phyloP scores from a whole-genome alignment of 768 basidiomycete species.

The Leucosporidium creatinivorum region DNA sequence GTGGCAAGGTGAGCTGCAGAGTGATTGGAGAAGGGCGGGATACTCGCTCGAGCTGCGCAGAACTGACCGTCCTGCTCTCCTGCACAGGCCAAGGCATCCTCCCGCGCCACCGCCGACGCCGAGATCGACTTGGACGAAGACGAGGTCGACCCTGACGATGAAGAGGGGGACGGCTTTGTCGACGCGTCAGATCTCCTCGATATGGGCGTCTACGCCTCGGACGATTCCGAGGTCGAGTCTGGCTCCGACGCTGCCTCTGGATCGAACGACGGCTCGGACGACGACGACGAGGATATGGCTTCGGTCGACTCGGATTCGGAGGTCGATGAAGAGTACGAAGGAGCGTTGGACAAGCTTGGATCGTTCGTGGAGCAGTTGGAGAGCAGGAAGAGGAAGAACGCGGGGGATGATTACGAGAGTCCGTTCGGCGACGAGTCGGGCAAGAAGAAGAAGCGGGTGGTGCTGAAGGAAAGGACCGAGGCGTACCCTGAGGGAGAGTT shows the following conservation, averaged over 20 bases:
- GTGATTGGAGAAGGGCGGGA: no score
- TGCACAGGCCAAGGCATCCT: neutral
- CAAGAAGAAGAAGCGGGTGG: constrained; percentile 53
- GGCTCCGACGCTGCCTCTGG: neutral
- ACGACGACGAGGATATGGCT: constrained; percentile 46
- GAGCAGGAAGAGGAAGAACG: constrained; percentile 58
- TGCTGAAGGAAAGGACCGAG: constrained; percentile 65
- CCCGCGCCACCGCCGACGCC: no score
- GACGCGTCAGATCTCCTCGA: constrained; percentile 44
- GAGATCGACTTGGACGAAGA: constrained; percentile 40
- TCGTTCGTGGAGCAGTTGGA: constrained; percentile 63
- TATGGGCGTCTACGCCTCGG: constrained; percentile 45
- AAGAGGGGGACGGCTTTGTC: constrained; percentile 43
- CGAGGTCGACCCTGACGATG: constrained; percentile 40
- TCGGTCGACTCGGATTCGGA: constrained; percentile 43
- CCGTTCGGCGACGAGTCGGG: constrained; percentile 35
- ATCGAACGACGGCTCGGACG: neutral
- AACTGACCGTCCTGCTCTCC: constrained; percentile 46
- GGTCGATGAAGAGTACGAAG: constrained; percentile 38
- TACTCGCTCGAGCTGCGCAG: no score
- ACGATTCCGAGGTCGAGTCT: constrained; percentile 42
- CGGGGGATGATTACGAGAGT: constrained; percentile 43
- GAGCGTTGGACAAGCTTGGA: constrained; percentile 59
- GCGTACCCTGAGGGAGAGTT: constrained; percentile 78
- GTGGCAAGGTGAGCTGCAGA: constrained; percentile 5